Conservation (phyloP, 305 asterid species). For the Solanum aculeatissimum region DNA sequence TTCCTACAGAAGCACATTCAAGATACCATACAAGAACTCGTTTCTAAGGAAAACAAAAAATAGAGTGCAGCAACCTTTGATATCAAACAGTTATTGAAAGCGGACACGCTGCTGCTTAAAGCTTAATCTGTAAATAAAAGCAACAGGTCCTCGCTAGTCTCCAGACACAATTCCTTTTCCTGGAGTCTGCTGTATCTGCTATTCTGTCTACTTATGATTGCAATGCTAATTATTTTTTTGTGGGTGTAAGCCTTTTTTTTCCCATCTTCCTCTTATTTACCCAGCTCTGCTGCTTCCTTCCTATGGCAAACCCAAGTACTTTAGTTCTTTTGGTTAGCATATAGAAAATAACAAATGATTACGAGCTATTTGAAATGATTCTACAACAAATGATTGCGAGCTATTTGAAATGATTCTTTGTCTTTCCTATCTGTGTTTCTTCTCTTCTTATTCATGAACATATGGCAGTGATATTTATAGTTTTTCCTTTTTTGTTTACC, state of each 20-base stretch:
- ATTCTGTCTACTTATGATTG: background rate
- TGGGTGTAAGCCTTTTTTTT: background rate
- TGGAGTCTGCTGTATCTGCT: background rate
- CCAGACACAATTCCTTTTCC: background rate
- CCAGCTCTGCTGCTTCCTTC: background rate
- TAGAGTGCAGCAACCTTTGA: too few species aligned
- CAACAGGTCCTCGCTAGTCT: background rate
- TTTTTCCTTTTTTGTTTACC: background rate
- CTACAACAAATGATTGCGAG: background rate
- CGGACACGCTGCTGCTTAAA: background rate
- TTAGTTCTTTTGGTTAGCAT: background rate
- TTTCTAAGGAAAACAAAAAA: too few species aligned
- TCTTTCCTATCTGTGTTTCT: background rate
- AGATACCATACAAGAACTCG: too few species aligned
- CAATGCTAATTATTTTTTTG: background rate
- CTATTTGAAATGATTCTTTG: background rate
- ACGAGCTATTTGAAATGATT: background rate
- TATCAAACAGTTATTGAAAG: background rate
- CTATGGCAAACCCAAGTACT: background rate
- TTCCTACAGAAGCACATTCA: too few species aligned
- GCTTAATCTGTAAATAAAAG: background rate
- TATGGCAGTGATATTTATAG: background rate
- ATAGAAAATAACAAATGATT: background rate
- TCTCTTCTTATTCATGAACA: background rate
- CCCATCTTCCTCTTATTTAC: background rate